Percentiles rank a stretch among this genome's conserved stretches.
phyloP scores from a whole-genome alignment of 2,329 filamentous ascomycete species.

The Botryosphaeria dothidea region DNA sequence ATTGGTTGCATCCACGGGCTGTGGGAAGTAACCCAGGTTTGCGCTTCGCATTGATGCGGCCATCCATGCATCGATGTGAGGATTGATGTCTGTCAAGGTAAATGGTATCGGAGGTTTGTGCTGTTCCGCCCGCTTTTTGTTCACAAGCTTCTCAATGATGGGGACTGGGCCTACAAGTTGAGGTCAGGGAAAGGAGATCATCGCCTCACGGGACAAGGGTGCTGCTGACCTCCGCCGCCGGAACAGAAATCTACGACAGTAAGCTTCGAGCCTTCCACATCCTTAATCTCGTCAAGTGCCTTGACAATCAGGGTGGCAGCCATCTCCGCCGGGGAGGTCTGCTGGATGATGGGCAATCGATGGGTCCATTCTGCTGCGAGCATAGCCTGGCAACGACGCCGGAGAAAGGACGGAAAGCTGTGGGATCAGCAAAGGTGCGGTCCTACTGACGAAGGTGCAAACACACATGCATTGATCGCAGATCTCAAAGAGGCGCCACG shows the following conservation, averaged over 20 bases:
- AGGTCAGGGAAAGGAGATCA: background rate
- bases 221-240: slow-evolving; percentile 61
- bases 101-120: slow-evolving; percentile 35
- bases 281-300: slow-evolving; percentile 23
- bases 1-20: slow-evolving; percentile 65
- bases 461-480: slow-evolving; percentile 31
- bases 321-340: slow-evolving; percentile 58
- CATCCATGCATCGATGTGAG: slow-evolving; percentile 41
- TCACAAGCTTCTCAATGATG: slow-evolving; percentile 37
- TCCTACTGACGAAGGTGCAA: background rate
- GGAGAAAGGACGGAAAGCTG: slow-evolving; percentile 68
- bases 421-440: background rate
- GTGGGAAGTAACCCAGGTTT: slow-evolving; percentile 60
- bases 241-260: slow-evolving; percentile 76
- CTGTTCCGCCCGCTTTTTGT: slow-evolving; percentile 24
- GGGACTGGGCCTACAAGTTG: slow-evolving; percentile 34
- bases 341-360: slow-evolving; percentile 59
- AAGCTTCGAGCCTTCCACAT: slow-evolving; percentile 37
- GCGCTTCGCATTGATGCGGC: slow-evolving; percentile 42
- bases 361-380: slow-evolving; percentile 66
- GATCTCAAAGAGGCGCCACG: slow-evolving; percentile 32
- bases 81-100: slow-evolving; percentile 42
- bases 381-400: slow-evolving; percentile 64
- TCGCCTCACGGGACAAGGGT: background rate
- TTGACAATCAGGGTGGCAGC: slow-evolving; percentile 59